Evolutionary conservation across 1,139 yeast species (phyloP).

Genomic region (Pichia sp.): DNA sequence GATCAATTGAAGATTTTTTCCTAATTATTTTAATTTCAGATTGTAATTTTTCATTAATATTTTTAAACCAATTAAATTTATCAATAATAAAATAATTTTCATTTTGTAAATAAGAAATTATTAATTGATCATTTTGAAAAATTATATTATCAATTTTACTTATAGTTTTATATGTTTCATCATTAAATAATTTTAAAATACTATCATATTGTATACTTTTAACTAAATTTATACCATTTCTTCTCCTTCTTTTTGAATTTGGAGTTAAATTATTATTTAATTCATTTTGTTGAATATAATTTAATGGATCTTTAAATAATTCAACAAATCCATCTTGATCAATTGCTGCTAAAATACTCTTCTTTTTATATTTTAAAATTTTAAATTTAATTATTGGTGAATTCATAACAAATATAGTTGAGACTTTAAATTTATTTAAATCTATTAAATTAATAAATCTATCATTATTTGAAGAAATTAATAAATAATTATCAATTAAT

Average conservation of each 20-base stretch:
- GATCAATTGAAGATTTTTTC: conserved; percentile 36
- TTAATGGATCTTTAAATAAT: conserved; percentile 29
- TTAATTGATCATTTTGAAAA: conserved; percentile 37
- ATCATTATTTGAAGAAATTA: conserved; percentile 71
- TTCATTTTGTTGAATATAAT: no score
- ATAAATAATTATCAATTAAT: conserved; percentile 34
- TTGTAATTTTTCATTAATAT: not conserved
- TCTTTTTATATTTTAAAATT: conserved; percentile 6
- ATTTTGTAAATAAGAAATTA: conserved; percentile 67
- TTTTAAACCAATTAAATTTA: conserved; percentile 43
- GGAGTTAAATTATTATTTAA: not conserved
- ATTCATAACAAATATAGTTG: conserved; percentile 11
- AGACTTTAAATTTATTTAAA: conserved; percentile 35
- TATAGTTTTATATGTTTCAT: conserved; percentile 5
- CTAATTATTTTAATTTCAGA: conserved; percentile 29
- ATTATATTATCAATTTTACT: conserved; percentile 32
- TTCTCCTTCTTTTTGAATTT: conserved; percentile 24
- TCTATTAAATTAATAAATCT: conserved; percentile 72
- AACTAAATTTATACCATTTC: conserved; percentile 17
- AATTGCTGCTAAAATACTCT: conserved; percentile 28
- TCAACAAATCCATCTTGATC: conserved; percentile 34
- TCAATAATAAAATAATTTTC: conserved; percentile 64
- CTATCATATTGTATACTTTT: conserved; percentile 46
- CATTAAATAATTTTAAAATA: conserved; percentile 34
- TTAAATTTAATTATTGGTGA: conserved; percentile 11